Conservation (phyloP, 352 stramenopile genomes). For the Phytophthora chlamydospora region DNA sequence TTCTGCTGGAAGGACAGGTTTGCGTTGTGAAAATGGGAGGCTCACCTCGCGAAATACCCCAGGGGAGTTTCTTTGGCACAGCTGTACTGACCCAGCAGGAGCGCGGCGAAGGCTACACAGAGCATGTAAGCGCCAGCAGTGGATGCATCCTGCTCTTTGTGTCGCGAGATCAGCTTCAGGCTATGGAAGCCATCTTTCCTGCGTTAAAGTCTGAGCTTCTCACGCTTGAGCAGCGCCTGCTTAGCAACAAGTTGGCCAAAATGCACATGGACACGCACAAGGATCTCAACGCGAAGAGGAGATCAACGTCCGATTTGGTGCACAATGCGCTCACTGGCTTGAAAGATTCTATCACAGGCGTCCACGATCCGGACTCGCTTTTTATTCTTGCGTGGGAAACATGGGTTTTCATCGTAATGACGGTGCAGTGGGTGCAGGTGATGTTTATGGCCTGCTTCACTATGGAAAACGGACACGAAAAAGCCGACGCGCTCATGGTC, state of each 20-base stretch:
- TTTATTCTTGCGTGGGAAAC: conserved; percentile 56
- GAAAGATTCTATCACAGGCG: background rate
- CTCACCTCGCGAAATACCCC: conserved; percentile 24
- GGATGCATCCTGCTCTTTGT: conserved; percentile 56
- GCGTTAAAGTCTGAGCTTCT: conserved; percentile 47
- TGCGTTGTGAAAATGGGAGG: conserved; percentile 33
- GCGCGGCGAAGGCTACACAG: conserved; percentile 46
- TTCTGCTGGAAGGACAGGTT: conserved; percentile 57
- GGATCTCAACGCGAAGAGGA: too few species aligned
- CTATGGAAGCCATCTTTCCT: conserved; percentile 53
- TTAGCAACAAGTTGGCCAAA: conserved; percentile 44
- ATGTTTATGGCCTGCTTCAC: conserved; percentile 52
- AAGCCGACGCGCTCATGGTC: conserved; percentile 26
- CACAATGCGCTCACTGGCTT: background rate
- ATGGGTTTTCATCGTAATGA: conserved; percentile 60
- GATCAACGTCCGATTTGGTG: too few species aligned
- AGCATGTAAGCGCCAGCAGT: conserved; percentile 49
- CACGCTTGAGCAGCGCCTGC: conserved; percentile 41
- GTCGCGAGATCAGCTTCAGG: conserved; percentile 41
- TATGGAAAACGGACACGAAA: background rate
- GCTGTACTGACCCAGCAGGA: conserved; percentile 43
- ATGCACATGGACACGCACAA: background rate
- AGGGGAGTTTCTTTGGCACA: conserved; percentile 48
- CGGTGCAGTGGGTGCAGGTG: conserved; percentile 42
- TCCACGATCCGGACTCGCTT: conserved; percentile 47